Percentiles rank a stretch among this genome's conserved stretches.
Evolutionary conservation across 2,329 filamentous ascomycete genomes (phyloP).

Genomic region (Lecanicillium sp.): DNA sequence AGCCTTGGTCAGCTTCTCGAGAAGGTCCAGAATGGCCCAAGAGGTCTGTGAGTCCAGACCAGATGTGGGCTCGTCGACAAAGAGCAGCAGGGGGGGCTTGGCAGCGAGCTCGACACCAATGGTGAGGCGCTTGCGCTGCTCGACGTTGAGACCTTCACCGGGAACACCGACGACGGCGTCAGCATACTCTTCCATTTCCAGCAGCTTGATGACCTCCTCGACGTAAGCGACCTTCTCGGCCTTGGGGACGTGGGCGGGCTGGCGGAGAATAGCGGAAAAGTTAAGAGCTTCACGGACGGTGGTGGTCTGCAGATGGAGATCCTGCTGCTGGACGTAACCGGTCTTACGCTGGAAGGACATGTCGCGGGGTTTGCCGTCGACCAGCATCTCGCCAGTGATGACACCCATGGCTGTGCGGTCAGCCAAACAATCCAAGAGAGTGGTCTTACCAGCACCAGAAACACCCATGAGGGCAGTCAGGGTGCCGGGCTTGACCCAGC

Average conservation of each 20-base stretch:
- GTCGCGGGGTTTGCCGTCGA: conserved; percentile 60
- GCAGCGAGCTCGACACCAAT: conserved; percentile 95
- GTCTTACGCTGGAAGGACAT: conserved; percentile 85
- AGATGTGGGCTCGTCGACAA: conserved; percentile 91
- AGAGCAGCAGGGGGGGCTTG: conserved; percentile 81
- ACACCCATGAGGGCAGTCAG: conserved; percentile 88
- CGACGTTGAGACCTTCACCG: conserved; percentile 73
- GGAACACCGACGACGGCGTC: conserved; percentile 87
- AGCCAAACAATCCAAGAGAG: conserved; percentile 77
- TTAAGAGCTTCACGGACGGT: conserved; percentile 84
- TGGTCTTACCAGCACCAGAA: conserved; percentile 90
- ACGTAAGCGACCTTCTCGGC: conserved; percentile 82
- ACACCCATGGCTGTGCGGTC: conserved; percentile 85
- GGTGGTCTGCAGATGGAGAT: conserved; percentile 75
- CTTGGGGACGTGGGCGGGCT: conserved; percentile 63
- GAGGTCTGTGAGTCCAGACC: conserved; percentile 90
- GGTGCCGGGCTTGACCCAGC: conserved; percentile 90
- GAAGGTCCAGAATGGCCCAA: conserved; percentile 81
- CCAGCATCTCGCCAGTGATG: conserved; percentile 73
- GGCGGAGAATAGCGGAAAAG: conserved; percentile 80
- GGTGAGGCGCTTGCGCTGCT: conserved; percentile 70
- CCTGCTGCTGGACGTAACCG: conserved; percentile 87
- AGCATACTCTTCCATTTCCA: conserved; percentile 86
- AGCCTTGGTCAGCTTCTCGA: conserved; percentile 82
- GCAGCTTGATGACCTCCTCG: conserved; percentile 79